Conservation (phyloP, 2,329 filamentous ascomycete genomes). For the Penicillium sp. region DNA sequence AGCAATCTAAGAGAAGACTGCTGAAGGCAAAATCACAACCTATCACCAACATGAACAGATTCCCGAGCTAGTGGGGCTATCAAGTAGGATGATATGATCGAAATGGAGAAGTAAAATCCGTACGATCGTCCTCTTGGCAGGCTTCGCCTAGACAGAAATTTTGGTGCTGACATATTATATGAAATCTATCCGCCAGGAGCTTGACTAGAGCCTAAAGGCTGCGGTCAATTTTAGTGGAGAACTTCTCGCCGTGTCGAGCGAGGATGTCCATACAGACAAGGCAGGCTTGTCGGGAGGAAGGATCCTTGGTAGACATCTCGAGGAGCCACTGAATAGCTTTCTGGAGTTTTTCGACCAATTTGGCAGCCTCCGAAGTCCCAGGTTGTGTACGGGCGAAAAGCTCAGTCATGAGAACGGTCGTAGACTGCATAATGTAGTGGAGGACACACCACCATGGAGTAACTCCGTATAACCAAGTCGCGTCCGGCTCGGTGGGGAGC, state of each 20-base stretch:
- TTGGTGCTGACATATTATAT: neutral
- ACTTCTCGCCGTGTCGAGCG: slow-evolving; percentile 5
- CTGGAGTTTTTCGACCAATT: slow-evolving; percentile 35
- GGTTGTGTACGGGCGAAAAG: slow-evolving; percentile 39
- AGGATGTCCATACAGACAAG: slow-evolving; percentile 35
- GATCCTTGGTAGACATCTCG: slow-evolving; percentile 40
- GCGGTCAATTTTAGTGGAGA: slow-evolving; percentile 14
- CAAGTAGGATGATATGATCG: neutral
- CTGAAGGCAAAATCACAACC: neutral
- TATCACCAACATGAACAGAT: neutral
- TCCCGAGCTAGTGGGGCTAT: neutral
- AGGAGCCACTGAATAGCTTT: slow-evolving; percentile 44
- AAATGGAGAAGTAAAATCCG: neutral
- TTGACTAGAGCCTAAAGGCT: slow-evolving; percentile 3
- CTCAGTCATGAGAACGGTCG: slow-evolving; percentile 44
- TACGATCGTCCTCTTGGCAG: neutral
- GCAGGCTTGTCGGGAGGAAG: slow-evolving; percentile 41
- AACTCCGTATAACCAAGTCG: slow-evolving; percentile 35
- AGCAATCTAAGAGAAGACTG: neutral
- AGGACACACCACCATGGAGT: slow-evolving; percentile 48
- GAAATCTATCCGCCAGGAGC: neutral
- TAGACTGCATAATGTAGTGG: slow-evolving; percentile 48
- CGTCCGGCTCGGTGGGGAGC: slow-evolving; percentile 41
- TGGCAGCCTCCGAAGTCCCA: slow-evolving; percentile 34
- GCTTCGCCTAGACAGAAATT: neutral